phyloP scores from a whole-genome alignment of 1,284 basidiomycete genomes.

The Polyporus tsugae region DNA sequence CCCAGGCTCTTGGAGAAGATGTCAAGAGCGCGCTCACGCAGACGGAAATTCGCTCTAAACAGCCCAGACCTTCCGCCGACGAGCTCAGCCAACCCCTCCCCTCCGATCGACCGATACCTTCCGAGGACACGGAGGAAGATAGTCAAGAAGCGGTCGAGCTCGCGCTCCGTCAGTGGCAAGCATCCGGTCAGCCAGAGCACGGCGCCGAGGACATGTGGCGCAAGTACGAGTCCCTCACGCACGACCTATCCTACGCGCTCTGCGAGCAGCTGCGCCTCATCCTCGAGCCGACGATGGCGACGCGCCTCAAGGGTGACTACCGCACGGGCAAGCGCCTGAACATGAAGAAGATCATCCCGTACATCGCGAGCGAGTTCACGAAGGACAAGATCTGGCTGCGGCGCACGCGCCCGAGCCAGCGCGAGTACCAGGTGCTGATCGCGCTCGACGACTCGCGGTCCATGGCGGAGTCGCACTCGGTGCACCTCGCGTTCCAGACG shows the following conservation, averaged over 20 bases:
- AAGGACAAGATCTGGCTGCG: constrained; percentile 99
- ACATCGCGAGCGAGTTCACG: constrained; percentile 98
- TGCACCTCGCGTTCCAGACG: constrained; percentile 95
- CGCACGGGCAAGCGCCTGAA: constrained; percentile 98
- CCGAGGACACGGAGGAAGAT: constrained; percentile 16
- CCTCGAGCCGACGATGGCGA: constrained; percentile 94
- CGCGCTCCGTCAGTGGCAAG: constrained; percentile 71
- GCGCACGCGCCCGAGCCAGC: constrained; percentile 90
- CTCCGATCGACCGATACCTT: constrained; percentile 10
- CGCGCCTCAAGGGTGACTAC: constrained; percentile 96
- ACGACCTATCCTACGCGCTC: constrained; percentile 89
- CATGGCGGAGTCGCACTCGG: constrained; percentile 94
- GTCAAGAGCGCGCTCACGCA: constrained; percentile 59
- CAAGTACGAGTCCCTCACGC: constrained; percentile 89
- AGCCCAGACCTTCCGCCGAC: constrained; percentile 9
- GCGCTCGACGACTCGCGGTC: constrained; percentile 96
- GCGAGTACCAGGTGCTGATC: constrained; percentile 96
- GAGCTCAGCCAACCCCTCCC: constrained; percentile 22
- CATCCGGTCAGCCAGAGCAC: constrained; percentile 62
- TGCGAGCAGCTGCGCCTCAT: constrained; percentile 98
- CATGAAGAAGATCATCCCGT: constrained; percentile 99
- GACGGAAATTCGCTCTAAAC: constrained; percentile 40
- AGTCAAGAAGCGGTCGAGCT: constrained; percentile 58
- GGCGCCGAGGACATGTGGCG: constrained; percentile 87
- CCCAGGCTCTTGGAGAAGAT: constrained; percentile 44